Conservation (phyloP, 83 land plant species). For the Larix sibirica region DNA sequence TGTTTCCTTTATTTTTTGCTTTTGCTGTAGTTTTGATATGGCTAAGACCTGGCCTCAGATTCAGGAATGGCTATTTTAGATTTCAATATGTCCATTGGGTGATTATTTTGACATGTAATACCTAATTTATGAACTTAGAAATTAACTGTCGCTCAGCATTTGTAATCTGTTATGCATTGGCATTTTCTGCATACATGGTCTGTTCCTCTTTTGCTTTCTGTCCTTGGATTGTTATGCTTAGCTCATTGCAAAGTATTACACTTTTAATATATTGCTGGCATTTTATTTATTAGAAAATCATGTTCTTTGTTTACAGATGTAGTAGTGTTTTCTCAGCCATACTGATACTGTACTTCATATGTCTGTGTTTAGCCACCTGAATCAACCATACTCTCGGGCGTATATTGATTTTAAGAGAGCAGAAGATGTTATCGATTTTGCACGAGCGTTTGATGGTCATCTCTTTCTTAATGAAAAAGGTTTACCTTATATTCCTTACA, state of each 20-base stretch:
- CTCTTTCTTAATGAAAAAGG: conserved; percentile 64
- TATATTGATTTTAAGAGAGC: conserved; percentile 50
- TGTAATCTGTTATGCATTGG: not conserved
- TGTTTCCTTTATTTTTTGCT: no score
- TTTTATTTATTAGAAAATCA: not conserved
- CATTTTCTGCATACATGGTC: not conserved
- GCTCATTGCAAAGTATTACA: not conserved
- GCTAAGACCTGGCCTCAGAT: no score
- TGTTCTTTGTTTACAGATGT: not conserved
- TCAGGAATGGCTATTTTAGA: no score
- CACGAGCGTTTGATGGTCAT: conserved; percentile 53
- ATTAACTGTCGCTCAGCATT: not conserved
- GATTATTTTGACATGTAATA: not conserved
- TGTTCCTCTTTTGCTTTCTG: not conserved
- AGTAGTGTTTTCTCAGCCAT: not conserved
- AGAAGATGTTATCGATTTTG: conserved; percentile 54
- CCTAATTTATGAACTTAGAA: not conserved
- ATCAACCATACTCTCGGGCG: conserved; percentile 42
- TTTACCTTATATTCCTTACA: not conserved
- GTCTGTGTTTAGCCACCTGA: conserved; percentile 20
- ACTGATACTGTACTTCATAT: not conserved
- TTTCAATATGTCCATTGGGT: no score
- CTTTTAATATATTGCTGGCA: not conserved
- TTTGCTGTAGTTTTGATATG: no score
- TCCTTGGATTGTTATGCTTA: not conserved